Percentiles rank a stretch among this genome's conserved stretches.
These are phyloP conservation scores for Blechomonas ayalai DNA, from an alignment of 208 protist species.

Conservation along the genomic window DNA sequence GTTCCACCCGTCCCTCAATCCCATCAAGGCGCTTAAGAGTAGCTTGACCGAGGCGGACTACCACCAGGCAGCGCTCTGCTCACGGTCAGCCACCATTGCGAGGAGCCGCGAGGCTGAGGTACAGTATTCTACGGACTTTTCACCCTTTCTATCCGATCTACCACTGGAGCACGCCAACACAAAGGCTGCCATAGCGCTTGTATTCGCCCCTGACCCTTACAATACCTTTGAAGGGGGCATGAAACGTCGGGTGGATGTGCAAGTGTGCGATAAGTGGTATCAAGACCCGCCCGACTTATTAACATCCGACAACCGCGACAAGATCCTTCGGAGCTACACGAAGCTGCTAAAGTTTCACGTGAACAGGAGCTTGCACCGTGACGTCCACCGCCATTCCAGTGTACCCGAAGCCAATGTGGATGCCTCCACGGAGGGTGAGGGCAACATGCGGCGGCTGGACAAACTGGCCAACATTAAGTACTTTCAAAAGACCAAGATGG, in stretches of 20 bases:
- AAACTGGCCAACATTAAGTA: slow-evolving; percentile 96
- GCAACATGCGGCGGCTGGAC: slow-evolving; percentile 76
- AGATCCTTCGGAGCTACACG: slow-evolving; percentile 98
- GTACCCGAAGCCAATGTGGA: slow-evolving; percentile 2
- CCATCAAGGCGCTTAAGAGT: slow-evolving; percentile 86
- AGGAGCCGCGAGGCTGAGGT: slow-evolving; percentile 14
- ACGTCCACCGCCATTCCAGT: slow-evolving; percentile 48
- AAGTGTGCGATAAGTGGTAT: slow-evolving; percentile 99
- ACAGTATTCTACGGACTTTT: slow-evolving; percentile 59
- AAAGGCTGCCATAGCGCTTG: slow-evolving; percentile 92
- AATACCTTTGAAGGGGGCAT: slow-evolving; percentile 93
- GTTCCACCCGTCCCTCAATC: slow-evolving; percentile 98
- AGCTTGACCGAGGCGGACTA: slow-evolving; percentile 28
- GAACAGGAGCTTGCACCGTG: slow-evolving; percentile 95
- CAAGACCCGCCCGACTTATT: slow-evolving; percentile 87
- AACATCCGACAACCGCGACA: slow-evolving; percentile 66
- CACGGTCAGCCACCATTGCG: slow-evolving; percentile 12
- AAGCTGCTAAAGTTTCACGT: slow-evolving; percentile 99
- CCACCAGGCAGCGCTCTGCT: slow-evolving; percentile 28
- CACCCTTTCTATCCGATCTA: slow-evolving; percentile 72
- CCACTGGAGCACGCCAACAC: slow-evolving; percentile 92
- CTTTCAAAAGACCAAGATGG: slow-evolving; percentile 99
- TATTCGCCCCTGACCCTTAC: slow-evolving; percentile 98
- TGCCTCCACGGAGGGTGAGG: slow-evolving; percentile 7
- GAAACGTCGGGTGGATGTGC: slow-evolving; percentile 96